Evolutionary conservation across 306 rosid species (phyloP), one percentile per base, ranked within the genome.

Genomic region (Potentilla sterilis): DNA sequence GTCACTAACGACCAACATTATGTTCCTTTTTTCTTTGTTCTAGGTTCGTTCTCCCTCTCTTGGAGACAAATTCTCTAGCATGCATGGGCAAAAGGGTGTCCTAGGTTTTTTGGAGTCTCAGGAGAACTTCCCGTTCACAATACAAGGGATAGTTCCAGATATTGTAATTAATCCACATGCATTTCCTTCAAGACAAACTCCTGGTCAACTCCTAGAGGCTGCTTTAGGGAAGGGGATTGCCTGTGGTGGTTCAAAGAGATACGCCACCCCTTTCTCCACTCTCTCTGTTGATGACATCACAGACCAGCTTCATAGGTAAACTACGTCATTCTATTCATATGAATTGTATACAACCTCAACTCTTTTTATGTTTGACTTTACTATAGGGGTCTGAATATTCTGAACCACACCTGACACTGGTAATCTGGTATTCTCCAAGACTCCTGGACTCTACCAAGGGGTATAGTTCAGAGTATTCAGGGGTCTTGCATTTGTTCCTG

Each of bases 61-160:
- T 46, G 99, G 99, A 75, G 99, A 96, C 86, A 96, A 96, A 76
- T 95, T 95, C 84, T 95, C 99, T 18, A 92, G 98, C 74, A 95
- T 95, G 99, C 99, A 95, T 47, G 99, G 99, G n/a, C 99, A 95
- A 51, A 95, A 95, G 79, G 99, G 97, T 70, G 99, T 95, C n/a
- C 78, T 95, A 54, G 99, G 99, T 12, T 92, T 85, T 84, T 78
- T 95, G 80, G 99, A 92, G 84, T 87, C 89, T 28, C 94, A 96
- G 77, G 99, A 96, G 76, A 96, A 96, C 85, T 96, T 96, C 64
- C 97, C 97, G 42, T 92, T 96, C 82, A 92, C 99, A 28, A 77
- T 87, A 28, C 96, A 92, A 77, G 99, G 99, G 61, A 88, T 92
- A 67, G 98, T 96, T 82, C 99, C 99, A 51, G 99, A 96, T 84